Evolutionary conservation across 305 asterid species (phyloP), one percentile per base, ranked within the genome.

Genomic region (Coffea humblotiana): DNA sequence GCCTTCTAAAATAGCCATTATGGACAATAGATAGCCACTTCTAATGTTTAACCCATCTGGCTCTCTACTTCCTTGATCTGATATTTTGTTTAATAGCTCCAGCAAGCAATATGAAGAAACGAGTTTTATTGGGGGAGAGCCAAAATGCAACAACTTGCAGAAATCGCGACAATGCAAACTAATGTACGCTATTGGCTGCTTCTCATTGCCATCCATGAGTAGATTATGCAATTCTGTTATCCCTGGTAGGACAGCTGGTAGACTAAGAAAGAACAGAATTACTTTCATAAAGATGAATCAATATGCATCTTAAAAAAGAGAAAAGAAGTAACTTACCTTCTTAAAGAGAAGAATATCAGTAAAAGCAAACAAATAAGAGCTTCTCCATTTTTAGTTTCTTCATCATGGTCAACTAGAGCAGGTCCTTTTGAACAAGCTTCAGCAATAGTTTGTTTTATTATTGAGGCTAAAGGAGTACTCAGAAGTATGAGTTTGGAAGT

Each of bases 91-190:
- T 80, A 94, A 91, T 78, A 91, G 80, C 82, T 94, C 97, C 89
- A 88, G 79, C 65, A 96, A 93, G 82, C 96, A 92, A 71, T 86
- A 88, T 32, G 98, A 96, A 85, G 98, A 86, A 70, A 91, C 78
- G 73, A 88, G 88, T 82, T 91, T 96, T 58, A 91, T 84, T 56
- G 88, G 82, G 81, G 91, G 86, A 74, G 95, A 89, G 76, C 99
- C 99, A 78, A 91, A 96, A 85, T 96, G 93, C 89, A 96, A 81
- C 82, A 96, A 83, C 90, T 84, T 92, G 97, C 97, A 94, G 85
- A 91, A 81, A 77, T 91, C 91, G 70, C 82, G 95, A 89, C 97
- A 93, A 78, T 82, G 86, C 80, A 92, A 88, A 88, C 91, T 86
- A 79, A 89, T 80, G 85, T 79, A 88, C 80, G 94, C 81, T 40